phyloP scores from a whole-genome alignment of 2,329 filamentous ascomycete species.

The Talaromyces atroroseus region DNA sequence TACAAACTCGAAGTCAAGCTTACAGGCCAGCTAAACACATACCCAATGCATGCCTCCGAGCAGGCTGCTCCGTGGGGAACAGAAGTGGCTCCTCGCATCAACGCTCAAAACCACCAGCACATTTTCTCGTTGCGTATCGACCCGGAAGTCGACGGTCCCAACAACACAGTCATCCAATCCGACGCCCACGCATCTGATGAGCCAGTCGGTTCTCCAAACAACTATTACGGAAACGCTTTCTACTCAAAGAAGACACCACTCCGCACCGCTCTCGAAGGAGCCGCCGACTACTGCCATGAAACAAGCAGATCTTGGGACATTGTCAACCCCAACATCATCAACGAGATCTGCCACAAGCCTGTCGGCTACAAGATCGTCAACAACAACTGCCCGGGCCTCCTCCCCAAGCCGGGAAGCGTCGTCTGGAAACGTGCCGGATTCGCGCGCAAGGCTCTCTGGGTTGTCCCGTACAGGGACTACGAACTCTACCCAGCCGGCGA shows the following conservation, averaged over 20 bases:
- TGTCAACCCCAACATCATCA: slow-evolving; percentile 71
- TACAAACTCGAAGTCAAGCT: slow-evolving; percentile 88
- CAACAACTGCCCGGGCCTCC: slow-evolving; percentile 68
- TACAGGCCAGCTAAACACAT: slow-evolving; percentile 89
- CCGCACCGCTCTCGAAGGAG: slow-evolving; percentile 60
- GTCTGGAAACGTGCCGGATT: slow-evolving; percentile 90
- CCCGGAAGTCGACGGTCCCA: slow-evolving; percentile 76
- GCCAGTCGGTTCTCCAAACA: slow-evolving; percentile 72
- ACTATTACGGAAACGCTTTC: slow-evolving; percentile 85
- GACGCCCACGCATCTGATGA: slow-evolving; percentile 67
- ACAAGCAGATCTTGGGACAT: slow-evolving; percentile 91
- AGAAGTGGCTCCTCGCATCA: slow-evolving; percentile 83
- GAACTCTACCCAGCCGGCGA: slow-evolving; percentile 57
- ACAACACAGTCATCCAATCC: slow-evolving; percentile 79
- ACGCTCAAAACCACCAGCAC: slow-evolving; percentile 94
- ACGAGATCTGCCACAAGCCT: slow-evolving; percentile 79
- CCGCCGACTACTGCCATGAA: slow-evolving; percentile 73
- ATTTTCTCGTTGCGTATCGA: slow-evolving; percentile 87
- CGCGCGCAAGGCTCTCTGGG: slow-evolving; percentile 77
- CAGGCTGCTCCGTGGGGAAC: slow-evolving; percentile 84
- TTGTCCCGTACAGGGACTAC: slow-evolving; percentile 53
- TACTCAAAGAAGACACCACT: slow-evolving; percentile 79
- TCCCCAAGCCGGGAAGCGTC: slow-evolving; percentile 73
- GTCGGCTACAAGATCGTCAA: slow-evolving; percentile 85
- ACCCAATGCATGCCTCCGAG: slow-evolving; percentile 71